Percentiles rank a stretch among this genome's conserved stretches.
Evolutionary conservation across 129 eudicot genomes (phyloP).

Genomic region (Flaveria brownii): DNA sequence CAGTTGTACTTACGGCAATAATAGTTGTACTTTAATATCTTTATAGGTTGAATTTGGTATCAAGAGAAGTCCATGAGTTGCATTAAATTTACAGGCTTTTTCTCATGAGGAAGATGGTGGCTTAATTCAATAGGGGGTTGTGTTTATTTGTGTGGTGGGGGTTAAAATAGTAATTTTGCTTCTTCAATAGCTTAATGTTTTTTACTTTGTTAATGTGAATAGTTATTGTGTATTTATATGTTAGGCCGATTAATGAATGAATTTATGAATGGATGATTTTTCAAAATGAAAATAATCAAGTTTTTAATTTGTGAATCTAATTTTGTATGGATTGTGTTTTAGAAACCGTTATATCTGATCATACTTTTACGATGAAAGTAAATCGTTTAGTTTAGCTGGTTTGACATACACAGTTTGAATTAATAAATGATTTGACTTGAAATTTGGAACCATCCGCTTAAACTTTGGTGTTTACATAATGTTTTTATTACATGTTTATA

Average conservation of each 20-base stretch:
- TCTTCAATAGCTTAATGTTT: constrained; percentile 18
- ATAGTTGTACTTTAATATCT: constrained; percentile 22
- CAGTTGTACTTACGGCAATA: constrained; percentile 26
- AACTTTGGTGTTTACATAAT: too few species aligned
- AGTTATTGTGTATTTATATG: neutral
- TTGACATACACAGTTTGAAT: too few species aligned
- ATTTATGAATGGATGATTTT: neutral
- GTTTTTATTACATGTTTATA: too few species aligned
- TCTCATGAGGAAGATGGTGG: constrained; percentile 38
- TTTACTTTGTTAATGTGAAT: constrained; percentile 36
- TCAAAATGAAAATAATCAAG: too few species aligned
- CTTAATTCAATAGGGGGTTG: constrained; percentile 28
- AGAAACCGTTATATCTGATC: too few species aligned
- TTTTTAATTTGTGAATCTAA: too few species aligned
- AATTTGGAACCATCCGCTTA: too few species aligned
- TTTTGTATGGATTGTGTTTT: too few species aligned
- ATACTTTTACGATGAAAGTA: too few species aligned
- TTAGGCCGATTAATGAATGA: neutral
- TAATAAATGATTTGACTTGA: too few species aligned
- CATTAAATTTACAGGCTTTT: constrained; percentile 60
- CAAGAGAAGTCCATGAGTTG: constrained; percentile 81
- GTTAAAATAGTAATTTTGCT: constrained; percentile 47
- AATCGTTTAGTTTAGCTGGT: too few species aligned
- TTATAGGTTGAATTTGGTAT: constrained; percentile 42
- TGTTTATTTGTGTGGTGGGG: constrained; percentile 12